phyloP scores from a whole-genome alignment of 257 asterid genomes.

The Ophiorrhiza pumila region DNA sequence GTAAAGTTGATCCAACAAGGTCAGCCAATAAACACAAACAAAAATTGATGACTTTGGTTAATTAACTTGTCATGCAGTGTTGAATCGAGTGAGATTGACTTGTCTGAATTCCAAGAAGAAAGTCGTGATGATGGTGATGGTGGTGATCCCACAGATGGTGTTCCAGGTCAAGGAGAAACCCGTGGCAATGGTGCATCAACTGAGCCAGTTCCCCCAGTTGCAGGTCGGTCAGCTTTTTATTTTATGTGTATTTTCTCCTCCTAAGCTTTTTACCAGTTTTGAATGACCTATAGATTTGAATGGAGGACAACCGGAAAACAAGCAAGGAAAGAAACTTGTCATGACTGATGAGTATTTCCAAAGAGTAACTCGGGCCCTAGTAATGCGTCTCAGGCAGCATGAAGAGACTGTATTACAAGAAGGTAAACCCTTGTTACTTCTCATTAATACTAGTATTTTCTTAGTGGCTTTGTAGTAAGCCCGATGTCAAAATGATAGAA shows the following conservation, averaged over 20 bases:
- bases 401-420: conserved; percentile 61
- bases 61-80: conserved; percentile 54
- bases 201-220: conserved; percentile 39
- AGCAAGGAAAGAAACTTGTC: conserved; percentile 70
- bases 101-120: conserved; percentile 90
- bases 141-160: conserved; percentile 35
- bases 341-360: conserved; percentile 82
- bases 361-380: conserved; percentile 84
- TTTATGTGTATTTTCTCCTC: background rate
- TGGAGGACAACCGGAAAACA: conserved; percentile 38
- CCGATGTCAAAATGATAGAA: background rate
- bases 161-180: conserved; percentile 35
- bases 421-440: conserved; percentile 34
- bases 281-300: conserved; percentile 11
- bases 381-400: conserved; percentile 78
- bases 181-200: conserved; percentile 31
- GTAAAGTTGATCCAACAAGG: conserved; percentile 13
- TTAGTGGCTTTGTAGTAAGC: background rate
- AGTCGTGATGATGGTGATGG: conserved; percentile 33
- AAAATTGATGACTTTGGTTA: background rate
- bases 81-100: conserved; percentile 91
- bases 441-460: background rate
- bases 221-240: conserved; percentile 36
- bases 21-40: background rate
- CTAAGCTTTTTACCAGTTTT: background rate